Conservation (phyloP, 495 filamentous ascomycete species). For the Diplogelasinospora grovesii region DNA sequence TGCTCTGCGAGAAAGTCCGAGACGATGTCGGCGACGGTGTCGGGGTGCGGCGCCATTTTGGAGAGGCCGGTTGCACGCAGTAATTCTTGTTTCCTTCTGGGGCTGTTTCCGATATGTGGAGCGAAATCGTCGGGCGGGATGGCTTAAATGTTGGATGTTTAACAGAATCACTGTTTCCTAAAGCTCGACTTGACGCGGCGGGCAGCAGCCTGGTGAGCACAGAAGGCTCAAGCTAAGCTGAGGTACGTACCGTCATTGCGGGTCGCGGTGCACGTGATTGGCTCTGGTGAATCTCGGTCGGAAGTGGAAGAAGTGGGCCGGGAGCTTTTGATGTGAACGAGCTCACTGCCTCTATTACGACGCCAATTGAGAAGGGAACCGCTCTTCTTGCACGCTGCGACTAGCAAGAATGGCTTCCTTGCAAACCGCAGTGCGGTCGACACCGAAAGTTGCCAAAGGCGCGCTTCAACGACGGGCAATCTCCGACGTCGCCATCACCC, state of each 20-base stretch:
- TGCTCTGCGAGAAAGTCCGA: constrained; percentile 86
- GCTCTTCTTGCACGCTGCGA: constrained; percentile 28
- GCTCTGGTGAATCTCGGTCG: background rate
- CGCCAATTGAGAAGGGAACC: constrained; percentile 28
- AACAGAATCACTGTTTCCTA: too few relatives aligned
- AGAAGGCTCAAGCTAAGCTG: too few relatives aligned
- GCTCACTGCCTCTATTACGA: constrained; percentile 17
- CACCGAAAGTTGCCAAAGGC: constrained; percentile 20
- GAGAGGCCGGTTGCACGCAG: too few relatives aligned
- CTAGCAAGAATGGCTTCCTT: constrained; percentile 42
- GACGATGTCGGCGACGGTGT: constrained; percentile 80
- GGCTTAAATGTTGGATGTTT: too few relatives aligned
- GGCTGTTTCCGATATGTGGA: too few relatives aligned
- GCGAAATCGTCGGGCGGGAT: too few relatives aligned
- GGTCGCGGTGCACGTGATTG: constrained; percentile 14
- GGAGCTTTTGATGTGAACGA: constrained; percentile 18
- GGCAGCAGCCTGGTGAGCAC: constrained; percentile 18
- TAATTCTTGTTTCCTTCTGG: too few relatives aligned
- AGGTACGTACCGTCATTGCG: constrained; percentile 14
- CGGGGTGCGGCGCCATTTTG: too few relatives aligned
- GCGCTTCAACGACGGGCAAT: constrained; percentile 44
- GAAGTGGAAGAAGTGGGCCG: constrained; percentile 11
- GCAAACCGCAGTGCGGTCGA: constrained; percentile 42
- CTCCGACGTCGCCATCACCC: constrained; percentile 75
- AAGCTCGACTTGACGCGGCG: constrained; percentile 23